Evolutionary conservation across 768 basidiomycete species (phyloP).

Genomic region (Suillus sp.): DNA sequence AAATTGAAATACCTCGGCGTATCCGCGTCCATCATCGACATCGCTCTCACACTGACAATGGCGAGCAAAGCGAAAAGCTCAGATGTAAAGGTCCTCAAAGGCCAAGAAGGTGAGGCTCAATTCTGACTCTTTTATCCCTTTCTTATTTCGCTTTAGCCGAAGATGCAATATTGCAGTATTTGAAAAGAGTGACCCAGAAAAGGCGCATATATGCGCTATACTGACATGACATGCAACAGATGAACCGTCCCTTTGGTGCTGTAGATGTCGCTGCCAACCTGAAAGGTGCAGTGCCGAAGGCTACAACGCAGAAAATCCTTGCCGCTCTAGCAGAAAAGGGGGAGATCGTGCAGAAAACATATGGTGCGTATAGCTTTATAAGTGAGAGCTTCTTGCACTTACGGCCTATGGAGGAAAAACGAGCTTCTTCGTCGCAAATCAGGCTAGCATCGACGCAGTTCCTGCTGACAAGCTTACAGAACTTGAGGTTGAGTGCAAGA

Average conservation of each 20-base stretch:
- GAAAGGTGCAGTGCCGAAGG: slow-evolving; percentile 85
- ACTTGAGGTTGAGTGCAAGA: slow-evolving; percentile 61
- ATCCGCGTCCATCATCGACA: background rate
- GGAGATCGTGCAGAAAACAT: slow-evolving; percentile 77
- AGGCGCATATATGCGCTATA: slow-evolving; percentile 15
- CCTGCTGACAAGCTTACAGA: slow-evolving; percentile 59
- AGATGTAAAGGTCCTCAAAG: slow-evolving; percentile 67
- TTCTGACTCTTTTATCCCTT: background rate
- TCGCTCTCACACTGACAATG: slow-evolving; percentile 21
- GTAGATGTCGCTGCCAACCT: slow-evolving; percentile 91
- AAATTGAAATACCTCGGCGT: background rate
- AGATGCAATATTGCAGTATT: slow-evolving; percentile 74
- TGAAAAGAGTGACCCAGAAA: slow-evolving; percentile 57
- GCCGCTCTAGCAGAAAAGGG: slow-evolving; percentile 83
- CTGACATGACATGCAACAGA: slow-evolving; percentile 43
- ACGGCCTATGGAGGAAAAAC: slow-evolving; percentile 62
- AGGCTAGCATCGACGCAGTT: slow-evolving; percentile 68
- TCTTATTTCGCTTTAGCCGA: slow-evolving; percentile 51
- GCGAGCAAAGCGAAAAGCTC: slow-evolving; percentile 52
- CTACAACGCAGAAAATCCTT: slow-evolving; percentile 83
- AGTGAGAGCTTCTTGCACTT: slow-evolving; percentile 9
- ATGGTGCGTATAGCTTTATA: slow-evolving; percentile 52
- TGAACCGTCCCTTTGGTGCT: slow-evolving; percentile 93
- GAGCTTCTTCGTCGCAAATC: slow-evolving; percentile 85
- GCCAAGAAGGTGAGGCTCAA: slow-evolving; percentile 59